Evolutionary conservation across 495 filamentous ascomycete genomes (phyloP).

Genomic region (Cercophora samala): DNA sequence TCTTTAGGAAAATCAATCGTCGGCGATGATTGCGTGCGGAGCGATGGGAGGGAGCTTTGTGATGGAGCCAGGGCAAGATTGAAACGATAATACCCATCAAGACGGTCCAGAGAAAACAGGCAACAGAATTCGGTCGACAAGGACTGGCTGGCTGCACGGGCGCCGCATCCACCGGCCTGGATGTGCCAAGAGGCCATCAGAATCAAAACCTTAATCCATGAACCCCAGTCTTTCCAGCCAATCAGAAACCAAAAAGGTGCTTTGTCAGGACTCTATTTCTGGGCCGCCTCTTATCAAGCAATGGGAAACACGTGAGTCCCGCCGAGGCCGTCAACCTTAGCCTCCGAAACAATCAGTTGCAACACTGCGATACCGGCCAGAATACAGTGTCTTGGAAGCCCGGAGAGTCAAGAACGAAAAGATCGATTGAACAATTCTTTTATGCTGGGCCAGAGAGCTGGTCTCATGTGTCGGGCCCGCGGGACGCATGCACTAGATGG

Average conservation of each 20-base stretch:
- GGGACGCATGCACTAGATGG: not conserved
- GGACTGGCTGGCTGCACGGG: slow-evolving; percentile 1
- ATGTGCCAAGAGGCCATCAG: not conserved
- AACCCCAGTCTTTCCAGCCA: not conserved
- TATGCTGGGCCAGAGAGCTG: not conserved
- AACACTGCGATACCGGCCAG: not conserved
- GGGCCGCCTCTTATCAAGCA: slow-evolving; percentile 7
- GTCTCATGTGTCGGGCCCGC: too few species aligned
- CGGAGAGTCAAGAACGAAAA: not conserved
- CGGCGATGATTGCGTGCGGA: not conserved
- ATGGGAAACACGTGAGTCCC: not conserved
- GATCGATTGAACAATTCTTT: not conserved
- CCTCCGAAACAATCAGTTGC: not conserved
- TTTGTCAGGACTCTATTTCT: slow-evolving; percentile 11
- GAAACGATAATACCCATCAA: not conserved
- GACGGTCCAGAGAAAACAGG: not conserved
- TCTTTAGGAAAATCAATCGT: not conserved
- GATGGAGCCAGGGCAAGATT: not conserved
- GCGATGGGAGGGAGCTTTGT: not conserved
- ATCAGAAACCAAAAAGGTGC: not conserved
- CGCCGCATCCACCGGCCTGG: not conserved
- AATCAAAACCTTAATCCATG: slow-evolving; percentile 8
- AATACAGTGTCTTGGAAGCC: not conserved
- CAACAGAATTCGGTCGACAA: slow-evolving; percentile 7
- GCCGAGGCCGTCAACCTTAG: not conserved